Evolutionary conservation across 768 basidiomycete genomes (phyloP), one percentile per base, ranked within the genome.

Genomic region (Candolleomyces efflorescens): DNA sequence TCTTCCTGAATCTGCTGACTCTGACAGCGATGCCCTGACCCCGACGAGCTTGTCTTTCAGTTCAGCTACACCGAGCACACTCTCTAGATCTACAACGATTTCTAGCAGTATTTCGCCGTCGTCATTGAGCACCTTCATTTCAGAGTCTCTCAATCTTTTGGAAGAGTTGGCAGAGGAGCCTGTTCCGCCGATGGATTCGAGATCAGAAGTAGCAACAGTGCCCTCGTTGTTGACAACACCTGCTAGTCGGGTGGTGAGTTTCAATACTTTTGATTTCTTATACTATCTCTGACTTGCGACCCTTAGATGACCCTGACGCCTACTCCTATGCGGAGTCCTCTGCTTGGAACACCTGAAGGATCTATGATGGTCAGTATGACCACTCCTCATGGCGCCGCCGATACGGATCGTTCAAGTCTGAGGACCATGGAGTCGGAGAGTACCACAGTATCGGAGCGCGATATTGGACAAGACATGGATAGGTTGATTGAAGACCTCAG

Each of bases 141-240:
- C 55, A 12, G 54, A 56, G 37, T 56, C 62, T 11, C 45, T 48
- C n/a, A 46, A 26, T 17, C 53, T 62, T 20, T 78, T 26, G 23
- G 62, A 60, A 6, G 67, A 64, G 41, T 54, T 60, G 51, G 62
- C 59, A 17, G 63, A 57, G 26, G 53, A 62, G 39, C n/a, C 53
- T 5, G 26, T 49, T 60, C 54, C 56, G 53, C 64, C 27, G 12
- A 59, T 37, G 12, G 62, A 61, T 24, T 62, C 61, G 2, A 58
- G 56, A 36, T 58, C 17, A 26, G 61, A 55, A 58, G 66, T 17
- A 74, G 78, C n/a, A 5, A 86, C 85, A 2, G 77, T 77, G 61
- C 84, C 86, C 5, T 81, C 85, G 1, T 68, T 89, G 26, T 68
- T 89, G 18, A 78, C 83, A 11, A 81, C 80, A 2, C 71, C 72